These are phyloP conservation scores for Botryobasidium botryosum DNA, from an alignment of 768 basidiomycete species.

Conservation along the genomic window DNA sequence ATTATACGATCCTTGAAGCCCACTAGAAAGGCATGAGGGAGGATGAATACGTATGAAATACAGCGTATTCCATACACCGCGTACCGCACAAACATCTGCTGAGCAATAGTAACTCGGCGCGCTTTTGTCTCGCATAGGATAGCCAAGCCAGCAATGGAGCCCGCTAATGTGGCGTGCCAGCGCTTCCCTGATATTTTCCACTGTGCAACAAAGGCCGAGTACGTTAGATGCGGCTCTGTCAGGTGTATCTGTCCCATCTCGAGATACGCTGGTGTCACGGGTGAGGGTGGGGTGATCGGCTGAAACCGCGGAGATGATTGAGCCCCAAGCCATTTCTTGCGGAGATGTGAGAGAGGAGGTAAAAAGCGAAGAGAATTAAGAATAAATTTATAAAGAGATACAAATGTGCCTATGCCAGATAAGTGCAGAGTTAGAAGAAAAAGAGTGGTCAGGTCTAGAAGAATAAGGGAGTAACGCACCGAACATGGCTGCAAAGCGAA, in stretches of 20 bases:
- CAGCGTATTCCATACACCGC: constrained; percentile 16
- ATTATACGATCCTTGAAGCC: constrained; percentile 82
- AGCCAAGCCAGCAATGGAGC: constrained; percentile 48
- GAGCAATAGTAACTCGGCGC: constrained; percentile 50
- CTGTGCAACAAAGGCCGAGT: no score
- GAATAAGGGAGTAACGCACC: no score
- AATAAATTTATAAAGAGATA: constrained; percentile 59
- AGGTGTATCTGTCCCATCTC: neutral
- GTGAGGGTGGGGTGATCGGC: no score
- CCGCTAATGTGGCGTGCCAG: constrained; percentile 73
- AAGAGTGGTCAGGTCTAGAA: neutral
- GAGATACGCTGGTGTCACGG: no score
- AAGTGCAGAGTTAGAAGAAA: neutral
- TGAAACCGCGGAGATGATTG: constrained; percentile 49
- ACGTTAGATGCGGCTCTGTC: no score
- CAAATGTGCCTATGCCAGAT: constrained; percentile 61
- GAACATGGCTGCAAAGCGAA: constrained; percentile 77
- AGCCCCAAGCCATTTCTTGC: constrained; percentile 31
- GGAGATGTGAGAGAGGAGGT: constrained; percentile 24
- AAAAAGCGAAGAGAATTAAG: constrained; percentile 64
- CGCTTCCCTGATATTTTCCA: no score
- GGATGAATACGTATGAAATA: neutral
- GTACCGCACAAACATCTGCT: constrained; percentile 79
- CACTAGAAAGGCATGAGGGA: constrained; percentile 27
- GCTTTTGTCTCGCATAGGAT: constrained; percentile 62